A percentile compares a stretch with the other conserved stretches of the same genome.
Evolutionary conservation across 495 filamentous ascomycete genomes (phyloP).

Genomic region (Aspergillus heteromorphus): DNA sequence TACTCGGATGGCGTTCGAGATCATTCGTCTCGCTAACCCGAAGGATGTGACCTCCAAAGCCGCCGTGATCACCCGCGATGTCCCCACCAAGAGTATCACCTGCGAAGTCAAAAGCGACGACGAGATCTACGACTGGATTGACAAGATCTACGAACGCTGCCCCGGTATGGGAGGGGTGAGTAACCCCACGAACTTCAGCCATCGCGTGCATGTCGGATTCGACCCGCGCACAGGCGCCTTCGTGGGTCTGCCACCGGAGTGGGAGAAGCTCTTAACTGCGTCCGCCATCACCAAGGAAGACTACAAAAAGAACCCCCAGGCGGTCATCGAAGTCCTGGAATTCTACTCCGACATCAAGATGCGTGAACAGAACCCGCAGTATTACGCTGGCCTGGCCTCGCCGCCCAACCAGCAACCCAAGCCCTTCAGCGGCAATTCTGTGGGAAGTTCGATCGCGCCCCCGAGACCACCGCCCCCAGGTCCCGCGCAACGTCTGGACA

Average conservation of each 20-base stretch:
- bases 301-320: constrained; percentile 96
- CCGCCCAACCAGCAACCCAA: constrained; percentile 43
- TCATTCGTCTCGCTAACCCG: constrained; percentile 63
- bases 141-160: constrained; percentile 91
- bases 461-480: constrained; percentile 63
- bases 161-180: constrained; percentile 97
- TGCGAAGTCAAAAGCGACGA: constrained; percentile 91
- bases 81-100: constrained; percentile 70
- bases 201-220: constrained; percentile 95
- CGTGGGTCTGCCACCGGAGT: constrained; percentile 87
- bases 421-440: constrained; percentile 31
- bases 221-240: constrained; percentile 91
- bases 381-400: constrained; percentile 66
- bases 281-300: constrained; percentile 98
- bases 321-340: constrained; percentile 92
- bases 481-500: constrained; percentile 41
- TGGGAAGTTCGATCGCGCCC: constrained; percentile 68
- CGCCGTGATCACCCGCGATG: constrained; percentile 60
- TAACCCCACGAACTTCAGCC: constrained; percentile 95
- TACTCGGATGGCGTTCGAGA: constrained; percentile 84
- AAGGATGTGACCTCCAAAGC: constrained; percentile 57
- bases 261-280: constrained; percentile 89
- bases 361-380: constrained; percentile 72
- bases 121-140: constrained; percentile 97
- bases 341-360: constrained; percentile 97